Evolutionary conservation across 192 early-diverging fungal genomes (phyloP).

Genomic region (Linnemannia zychae): DNA sequence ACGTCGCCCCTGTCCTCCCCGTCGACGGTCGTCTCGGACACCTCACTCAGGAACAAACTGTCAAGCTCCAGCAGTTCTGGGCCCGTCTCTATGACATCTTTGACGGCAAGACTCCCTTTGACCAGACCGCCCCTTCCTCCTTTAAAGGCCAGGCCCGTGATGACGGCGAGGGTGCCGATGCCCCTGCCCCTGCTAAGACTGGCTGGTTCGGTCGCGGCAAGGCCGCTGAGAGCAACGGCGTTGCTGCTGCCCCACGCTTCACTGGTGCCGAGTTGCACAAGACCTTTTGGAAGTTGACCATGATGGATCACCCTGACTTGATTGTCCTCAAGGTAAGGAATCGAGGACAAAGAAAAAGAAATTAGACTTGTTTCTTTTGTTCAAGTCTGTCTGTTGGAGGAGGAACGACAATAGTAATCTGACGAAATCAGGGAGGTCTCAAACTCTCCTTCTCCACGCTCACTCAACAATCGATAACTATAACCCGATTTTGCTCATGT

Average conservation of each 20-base stretch:
- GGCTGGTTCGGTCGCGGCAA: constrained; percentile 40
- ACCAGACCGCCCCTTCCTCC: constrained; percentile 44
- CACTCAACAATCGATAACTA: not conserved
- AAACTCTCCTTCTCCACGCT: not conserved
- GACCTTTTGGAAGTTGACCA: constrained; percentile 42
- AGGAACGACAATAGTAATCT: not conserved
- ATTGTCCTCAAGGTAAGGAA: constrained; percentile 52
- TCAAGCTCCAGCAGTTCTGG: constrained; percentile 54
- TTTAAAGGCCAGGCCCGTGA: constrained; percentile 54
- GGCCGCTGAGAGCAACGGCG: constrained; percentile 19
- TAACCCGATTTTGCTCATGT: not conserved
- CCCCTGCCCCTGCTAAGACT: constrained; percentile 12
- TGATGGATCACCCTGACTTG: constrained; percentile 54
- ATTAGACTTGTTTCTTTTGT: no score
- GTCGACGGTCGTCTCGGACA: constrained; percentile 53
- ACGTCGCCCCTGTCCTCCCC: constrained; percentile 30
- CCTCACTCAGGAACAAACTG: constrained; percentile 48
- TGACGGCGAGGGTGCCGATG: constrained; percentile 1
- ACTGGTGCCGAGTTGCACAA: constrained; percentile 27
- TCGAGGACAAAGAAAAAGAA: not conserved
- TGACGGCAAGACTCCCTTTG: constrained; percentile 50
- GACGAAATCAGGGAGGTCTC: not conserved
- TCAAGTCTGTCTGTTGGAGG: no score
- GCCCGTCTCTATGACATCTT: constrained; percentile 54
- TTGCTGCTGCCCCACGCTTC: constrained; percentile 10